Conservation (phyloP, 1,139 yeast species). For the Geotrichum reessii region DNA sequence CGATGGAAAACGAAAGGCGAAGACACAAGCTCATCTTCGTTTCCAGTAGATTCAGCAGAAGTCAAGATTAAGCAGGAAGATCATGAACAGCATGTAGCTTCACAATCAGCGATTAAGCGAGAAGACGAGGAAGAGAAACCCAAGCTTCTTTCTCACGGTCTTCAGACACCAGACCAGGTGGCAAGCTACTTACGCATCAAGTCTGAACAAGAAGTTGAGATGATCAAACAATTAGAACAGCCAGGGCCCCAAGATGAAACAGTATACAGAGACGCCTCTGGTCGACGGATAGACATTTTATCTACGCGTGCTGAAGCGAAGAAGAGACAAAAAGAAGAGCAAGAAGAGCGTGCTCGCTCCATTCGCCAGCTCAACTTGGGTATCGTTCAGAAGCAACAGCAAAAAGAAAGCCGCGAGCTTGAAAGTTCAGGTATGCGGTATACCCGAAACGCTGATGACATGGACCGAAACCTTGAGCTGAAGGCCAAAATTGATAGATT, state of each 20-base stretch:
- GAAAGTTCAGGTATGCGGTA: conserved; percentile 32
- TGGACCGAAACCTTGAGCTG: conserved; percentile 13
- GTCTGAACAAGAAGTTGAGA: conserved; percentile 18
- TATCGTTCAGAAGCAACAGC: conserved; percentile 39
- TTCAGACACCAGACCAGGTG: conserved; percentile 43
- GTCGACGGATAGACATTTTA: conserved; percentile 45
- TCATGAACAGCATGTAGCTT: not conserved
- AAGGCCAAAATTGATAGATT: conserved; percentile 35
- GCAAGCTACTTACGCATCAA: conserved; percentile 32
- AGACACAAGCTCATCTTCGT: not conserved
- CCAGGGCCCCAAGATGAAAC: conserved; percentile 35
- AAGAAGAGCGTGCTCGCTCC: conserved; percentile 29
- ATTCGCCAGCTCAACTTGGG: conserved; percentile 42
- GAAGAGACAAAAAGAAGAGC: conserved; percentile 29
- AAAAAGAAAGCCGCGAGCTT: conserved; percentile 26
- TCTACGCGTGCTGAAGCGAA: conserved; percentile 29
- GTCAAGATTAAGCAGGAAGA: not conserved
- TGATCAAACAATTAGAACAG: conserved; percentile 1
- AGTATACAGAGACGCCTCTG: conserved; percentile 56
- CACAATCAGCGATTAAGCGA: not conserved
- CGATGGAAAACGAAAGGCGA: conserved; percentile 25
- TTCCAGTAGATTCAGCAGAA: not conserved
- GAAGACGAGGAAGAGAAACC: conserved; percentile 6
- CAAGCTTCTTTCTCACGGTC: conserved; percentile 33
- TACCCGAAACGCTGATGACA: conserved; percentile 23